A percentile compares a stretch with the other conserved stretches of the same genome.
Conservation (phyloP, 1,139 yeast genomes). For the Debaryomycetaceae sp. region DNA sequence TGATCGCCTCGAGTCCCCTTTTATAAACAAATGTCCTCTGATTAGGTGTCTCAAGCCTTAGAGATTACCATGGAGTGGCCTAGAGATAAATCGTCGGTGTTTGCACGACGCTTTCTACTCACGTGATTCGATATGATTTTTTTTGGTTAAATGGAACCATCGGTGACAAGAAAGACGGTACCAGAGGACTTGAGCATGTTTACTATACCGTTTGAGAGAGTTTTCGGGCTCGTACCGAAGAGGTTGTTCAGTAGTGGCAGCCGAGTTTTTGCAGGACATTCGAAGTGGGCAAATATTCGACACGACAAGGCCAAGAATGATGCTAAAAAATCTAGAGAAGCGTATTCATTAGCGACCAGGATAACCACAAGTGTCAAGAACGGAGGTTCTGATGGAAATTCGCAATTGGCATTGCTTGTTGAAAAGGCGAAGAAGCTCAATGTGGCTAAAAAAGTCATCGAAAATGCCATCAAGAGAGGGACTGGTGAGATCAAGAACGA, state of each 20-base stretch:
- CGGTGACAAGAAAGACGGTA: not conserved
- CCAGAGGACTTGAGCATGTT: not conserved
- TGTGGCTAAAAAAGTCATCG: constrained; percentile 81
- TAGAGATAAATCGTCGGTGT: not conserved
- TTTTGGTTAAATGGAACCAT: not conserved
- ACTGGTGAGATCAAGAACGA: constrained; percentile 49
- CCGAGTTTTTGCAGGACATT: constrained; percentile 60
- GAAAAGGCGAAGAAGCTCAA: constrained; percentile 77
- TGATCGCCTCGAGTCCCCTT: not conserved
- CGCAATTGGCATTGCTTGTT: constrained; percentile 68
- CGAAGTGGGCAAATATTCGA: constrained; percentile 93
- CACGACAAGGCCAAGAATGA: constrained; percentile 95
- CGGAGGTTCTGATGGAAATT: constrained; percentile 59
- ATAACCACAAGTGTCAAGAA: constrained; percentile 70
- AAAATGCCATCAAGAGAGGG: constrained; percentile 83
- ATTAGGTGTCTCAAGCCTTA: too few species aligned
- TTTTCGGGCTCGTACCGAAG: not conserved
- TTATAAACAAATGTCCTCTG: too few species aligned
- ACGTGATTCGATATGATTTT: constrained; percentile 1
- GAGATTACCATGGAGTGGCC: not conserved
- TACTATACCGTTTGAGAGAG: not conserved
- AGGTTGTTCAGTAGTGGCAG: constrained; percentile 13
- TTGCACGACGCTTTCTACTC: not conserved
- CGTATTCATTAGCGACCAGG: constrained; percentile 69
- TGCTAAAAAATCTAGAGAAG: constrained; percentile 66